Percentiles rank a stretch among this genome's conserved stretches.
phyloP scores from a whole-genome alignment of 2,329 filamentous ascomycete genomes.

The Blumeria graminis region DNA sequence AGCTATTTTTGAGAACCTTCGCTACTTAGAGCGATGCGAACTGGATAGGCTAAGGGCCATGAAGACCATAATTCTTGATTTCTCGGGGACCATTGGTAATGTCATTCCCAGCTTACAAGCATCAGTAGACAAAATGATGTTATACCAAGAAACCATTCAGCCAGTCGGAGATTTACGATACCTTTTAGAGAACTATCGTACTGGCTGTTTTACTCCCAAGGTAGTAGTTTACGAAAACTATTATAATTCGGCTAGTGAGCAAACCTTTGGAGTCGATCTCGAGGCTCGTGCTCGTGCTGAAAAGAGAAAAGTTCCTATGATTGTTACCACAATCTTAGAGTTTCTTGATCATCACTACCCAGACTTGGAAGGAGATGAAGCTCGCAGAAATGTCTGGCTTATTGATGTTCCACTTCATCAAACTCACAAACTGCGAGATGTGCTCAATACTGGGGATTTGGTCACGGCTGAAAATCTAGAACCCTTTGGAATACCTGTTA shows the following conservation, averaged over 20 bases:
- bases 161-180: constrained; percentile 76
- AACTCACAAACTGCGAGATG: constrained; percentile 60
- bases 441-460: constrained; percentile 68
- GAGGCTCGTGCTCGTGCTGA: constrained; percentile 83
- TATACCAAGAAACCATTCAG: constrained; percentile 98
- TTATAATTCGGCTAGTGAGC: constrained; percentile 92
- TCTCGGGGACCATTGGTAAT: constrained; percentile 91
- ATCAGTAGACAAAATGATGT: constrained; percentile 93
- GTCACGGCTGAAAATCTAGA: constrained; percentile 54
- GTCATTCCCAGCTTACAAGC: constrained; percentile 91
- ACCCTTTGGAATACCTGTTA: constrained; percentile 80
- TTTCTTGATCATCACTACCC: constrained; percentile 95
- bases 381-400: constrained; percentile 78
- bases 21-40: constrained; percentile 93
- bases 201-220: constrained; percentile 72
- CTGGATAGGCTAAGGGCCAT: constrained; percentile 89
- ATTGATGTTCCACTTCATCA: constrained; percentile 69
- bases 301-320: constrained; percentile 78
- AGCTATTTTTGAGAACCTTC: constrained; percentile 74
- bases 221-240: constrained; percentile 96
- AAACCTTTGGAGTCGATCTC: constrained; percentile 95
- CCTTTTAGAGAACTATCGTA: constrained; percentile 88
- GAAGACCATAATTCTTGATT: constrained; percentile 93
- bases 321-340: constrained; percentile 80
- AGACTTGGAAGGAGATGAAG: constrained; percentile 88